Percentiles rank a stretch among this genome's conserved stretches.
phyloP scores from a whole-genome alignment of 257 asterid species.

The Echium plantagineum region DNA sequence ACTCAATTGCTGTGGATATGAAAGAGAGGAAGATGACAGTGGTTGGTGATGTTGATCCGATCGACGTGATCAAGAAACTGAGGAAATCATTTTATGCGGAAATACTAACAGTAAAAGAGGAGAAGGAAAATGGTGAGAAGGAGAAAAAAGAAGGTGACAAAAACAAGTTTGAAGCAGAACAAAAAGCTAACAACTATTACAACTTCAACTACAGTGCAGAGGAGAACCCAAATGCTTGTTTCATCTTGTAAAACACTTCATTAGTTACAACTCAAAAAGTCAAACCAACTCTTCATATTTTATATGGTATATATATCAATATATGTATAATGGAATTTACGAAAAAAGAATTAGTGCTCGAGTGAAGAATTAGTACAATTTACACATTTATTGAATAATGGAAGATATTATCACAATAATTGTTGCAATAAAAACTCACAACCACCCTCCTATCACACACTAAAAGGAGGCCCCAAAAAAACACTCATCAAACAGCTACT shows the following conservation, averaged over 20 bases:
- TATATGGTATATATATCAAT: no score
- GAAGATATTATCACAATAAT: no score
- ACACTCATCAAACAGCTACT: not conserved
- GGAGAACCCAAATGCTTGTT: slow-evolving; percentile 26
- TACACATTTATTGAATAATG: no score
- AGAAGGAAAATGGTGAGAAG: slow-evolving; percentile 7
- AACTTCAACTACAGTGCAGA: slow-evolving; percentile 9
- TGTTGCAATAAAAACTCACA: not conserved
- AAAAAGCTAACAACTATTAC: slow-evolving; percentile 10
- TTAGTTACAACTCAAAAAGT: no score
- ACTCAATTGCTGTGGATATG: slow-evolving; percentile 14
- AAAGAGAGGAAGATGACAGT: slow-evolving; percentile 21
- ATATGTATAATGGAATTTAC: no score
- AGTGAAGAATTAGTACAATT: no score
- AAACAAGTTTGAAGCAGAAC: slow-evolving; percentile 11
- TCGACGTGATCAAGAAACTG: slow-evolving; percentile 13
- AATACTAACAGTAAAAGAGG: slow-evolving; percentile 17
- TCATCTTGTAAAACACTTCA: slow-evolving; percentile 10
- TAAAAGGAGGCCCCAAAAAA: not conserved
- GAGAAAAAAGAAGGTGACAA: not conserved
- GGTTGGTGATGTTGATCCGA: slow-evolving; percentile 20
- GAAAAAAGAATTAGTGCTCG: no score
- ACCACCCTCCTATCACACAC: not conserved
- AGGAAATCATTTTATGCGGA: slow-evolving; percentile 20
- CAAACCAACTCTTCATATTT: no score